phyloP scores from a whole-genome alignment of 129 eudicot genomes.

The Helichrysum umbraculigerum region DNA sequence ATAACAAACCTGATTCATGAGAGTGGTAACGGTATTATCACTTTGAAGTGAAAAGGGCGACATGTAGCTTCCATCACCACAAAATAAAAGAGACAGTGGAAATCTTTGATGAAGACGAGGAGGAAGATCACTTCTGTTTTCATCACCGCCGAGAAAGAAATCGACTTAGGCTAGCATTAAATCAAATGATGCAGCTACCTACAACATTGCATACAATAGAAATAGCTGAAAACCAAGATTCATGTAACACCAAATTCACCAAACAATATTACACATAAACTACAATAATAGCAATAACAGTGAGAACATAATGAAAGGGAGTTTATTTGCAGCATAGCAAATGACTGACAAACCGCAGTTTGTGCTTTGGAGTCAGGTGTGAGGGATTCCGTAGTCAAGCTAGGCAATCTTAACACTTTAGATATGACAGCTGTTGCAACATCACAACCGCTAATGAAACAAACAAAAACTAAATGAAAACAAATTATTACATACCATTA shows the following conservation, averaged over 20 bases:
- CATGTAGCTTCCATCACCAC: slow-evolving; percentile 98
- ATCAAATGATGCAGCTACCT: slow-evolving; percentile 96
- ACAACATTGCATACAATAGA: slow-evolving; percentile 13
- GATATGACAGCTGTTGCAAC: too few relatives aligned
- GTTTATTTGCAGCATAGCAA: not conserved
- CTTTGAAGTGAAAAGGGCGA: slow-evolving; percentile 80
- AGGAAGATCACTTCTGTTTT: slow-evolving; percentile 87
- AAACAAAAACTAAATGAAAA: too few relatives aligned
- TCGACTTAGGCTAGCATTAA: slow-evolving; percentile 90
- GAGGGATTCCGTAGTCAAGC: too few relatives aligned
- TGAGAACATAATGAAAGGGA: not conserved
- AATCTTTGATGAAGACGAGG: slow-evolving; percentile 79
- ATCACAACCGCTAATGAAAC: too few relatives aligned
- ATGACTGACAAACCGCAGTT: not conserved
- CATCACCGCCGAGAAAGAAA: slow-evolving; percentile 94
- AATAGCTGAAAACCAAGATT: not conserved
- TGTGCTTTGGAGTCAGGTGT: too few relatives aligned
- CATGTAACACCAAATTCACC: not conserved
- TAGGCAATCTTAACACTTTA: too few relatives aligned
- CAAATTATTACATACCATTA: too few relatives aligned
- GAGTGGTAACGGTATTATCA: slow-evolving; percentile 82
- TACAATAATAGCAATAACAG: not conserved
- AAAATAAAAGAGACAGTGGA: slow-evolving; percentile 75
- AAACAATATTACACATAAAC: not conserved
- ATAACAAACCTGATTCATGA: slow-evolving; percentile 84